phyloP scores from a whole-genome alignment of 768 basidiomycete genomes.

The Amanita polypyramis region DNA sequence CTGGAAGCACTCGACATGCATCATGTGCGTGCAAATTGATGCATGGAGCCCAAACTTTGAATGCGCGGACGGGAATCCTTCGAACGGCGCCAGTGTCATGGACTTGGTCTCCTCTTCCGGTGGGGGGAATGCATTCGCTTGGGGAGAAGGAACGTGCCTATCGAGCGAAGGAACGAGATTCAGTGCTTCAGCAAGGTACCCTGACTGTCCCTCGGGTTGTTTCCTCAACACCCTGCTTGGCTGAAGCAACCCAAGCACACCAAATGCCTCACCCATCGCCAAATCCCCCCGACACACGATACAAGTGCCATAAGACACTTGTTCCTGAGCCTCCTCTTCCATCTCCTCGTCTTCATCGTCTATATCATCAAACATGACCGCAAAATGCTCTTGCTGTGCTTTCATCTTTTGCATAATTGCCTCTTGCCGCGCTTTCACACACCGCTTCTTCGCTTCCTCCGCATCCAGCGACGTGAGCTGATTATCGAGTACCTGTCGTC shows the following conservation, averaged over 20 bases:
- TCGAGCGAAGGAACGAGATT: conserved; percentile 58
- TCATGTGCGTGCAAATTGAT: conserved; percentile 91
- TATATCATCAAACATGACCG: conserved; percentile 64
- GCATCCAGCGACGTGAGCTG: conserved; percentile 31
- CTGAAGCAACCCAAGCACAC: conserved; percentile 78
- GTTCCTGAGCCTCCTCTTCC: conserved; percentile 35
- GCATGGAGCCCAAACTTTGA: conserved; percentile 80
- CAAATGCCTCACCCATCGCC: conserved; percentile 62
- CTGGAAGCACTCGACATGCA: conserved; percentile 93
- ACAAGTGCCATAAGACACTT: conserved; percentile 76
- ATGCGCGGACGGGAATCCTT: conserved; percentile 59
- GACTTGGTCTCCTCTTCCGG: conserved; percentile 40
- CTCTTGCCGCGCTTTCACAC: conserved; percentile 85
- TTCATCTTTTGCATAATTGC: conserved; percentile 96
- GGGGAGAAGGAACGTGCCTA: conserved; percentile 20
- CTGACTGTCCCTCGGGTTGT: conserved; percentile 57
- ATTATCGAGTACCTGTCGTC: conserved; percentile 32
- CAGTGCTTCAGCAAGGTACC: conserved; percentile 66
- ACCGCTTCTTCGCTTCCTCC: conserved; percentile 67
- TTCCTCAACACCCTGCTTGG: conserved; percentile 77
- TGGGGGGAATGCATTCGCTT: conserved; percentile 35
- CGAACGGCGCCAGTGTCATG: conserved; percentile 41
- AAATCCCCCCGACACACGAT: conserved; percentile 98
- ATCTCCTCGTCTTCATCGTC: conserved; percentile 63
- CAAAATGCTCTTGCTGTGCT: conserved; percentile 81